phyloP scores from a whole-genome alignment of 495 filamentous ascomycete species.

The Neurospora africana region DNA sequence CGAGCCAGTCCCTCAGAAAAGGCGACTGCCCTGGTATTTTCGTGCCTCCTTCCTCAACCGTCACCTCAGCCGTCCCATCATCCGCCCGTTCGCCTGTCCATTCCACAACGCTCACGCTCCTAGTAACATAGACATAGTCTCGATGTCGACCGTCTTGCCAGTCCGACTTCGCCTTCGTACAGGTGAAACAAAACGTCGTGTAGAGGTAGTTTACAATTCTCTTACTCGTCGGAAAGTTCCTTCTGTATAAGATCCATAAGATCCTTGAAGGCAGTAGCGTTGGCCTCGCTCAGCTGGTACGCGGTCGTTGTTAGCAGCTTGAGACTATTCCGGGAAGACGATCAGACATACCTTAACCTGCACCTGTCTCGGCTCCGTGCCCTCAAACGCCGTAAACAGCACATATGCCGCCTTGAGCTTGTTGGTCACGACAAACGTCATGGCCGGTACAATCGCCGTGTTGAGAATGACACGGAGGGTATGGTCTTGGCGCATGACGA shows the following conservation, averaged over 20 bases:
- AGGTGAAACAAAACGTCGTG: not conserved
- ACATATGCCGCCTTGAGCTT: constrained; percentile 46
- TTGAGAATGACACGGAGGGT: constrained; percentile 82
- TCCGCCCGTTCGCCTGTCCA: not conserved
- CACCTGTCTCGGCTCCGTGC: constrained; percentile 46
- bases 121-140: not conserved
- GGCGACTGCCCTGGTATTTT: not conserved
- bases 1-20: not conserved
- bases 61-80: not conserved
- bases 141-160: not conserved
- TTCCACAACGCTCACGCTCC: not conserved
- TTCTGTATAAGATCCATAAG: constrained; percentile 32
- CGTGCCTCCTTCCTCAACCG: not conserved
- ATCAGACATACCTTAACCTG: constrained; percentile 56
- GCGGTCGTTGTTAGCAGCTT: constrained; percentile 1
- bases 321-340: not conserved
- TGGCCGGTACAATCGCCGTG: constrained; percentile 58
- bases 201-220: not conserved
- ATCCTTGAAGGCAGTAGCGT: constrained; percentile 31
- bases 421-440: constrained; percentile 61
- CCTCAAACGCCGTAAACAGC: constrained; percentile 48
- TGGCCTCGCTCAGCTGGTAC: constrained; percentile 33
- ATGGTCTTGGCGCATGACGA: constrained; percentile 83
- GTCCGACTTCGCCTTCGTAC: not conserved
- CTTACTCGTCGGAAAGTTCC: constrained; percentile 19